Evolutionary conservation across 2,329 filamentous ascomycete species (phyloP).

Genomic region (Drechslerella dactyloides): DNA sequence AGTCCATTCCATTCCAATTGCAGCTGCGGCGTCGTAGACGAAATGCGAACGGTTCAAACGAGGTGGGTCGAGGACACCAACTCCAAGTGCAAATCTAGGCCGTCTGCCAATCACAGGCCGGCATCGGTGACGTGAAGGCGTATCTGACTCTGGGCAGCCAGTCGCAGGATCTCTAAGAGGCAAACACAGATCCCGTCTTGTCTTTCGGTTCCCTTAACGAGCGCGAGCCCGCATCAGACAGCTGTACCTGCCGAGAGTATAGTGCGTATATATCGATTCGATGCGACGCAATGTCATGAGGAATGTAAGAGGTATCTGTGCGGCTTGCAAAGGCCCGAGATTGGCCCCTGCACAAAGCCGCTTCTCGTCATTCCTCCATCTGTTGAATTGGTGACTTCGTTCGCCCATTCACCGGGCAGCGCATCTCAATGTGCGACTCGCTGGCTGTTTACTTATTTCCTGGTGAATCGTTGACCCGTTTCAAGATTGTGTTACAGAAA

Average conservation of each 20-base stretch:
- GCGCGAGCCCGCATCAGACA: conserved; percentile 35
- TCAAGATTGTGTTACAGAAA: conserved; percentile 50
- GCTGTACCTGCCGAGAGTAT: conserved; percentile 20
- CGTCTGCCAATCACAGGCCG: conserved; percentile 39
- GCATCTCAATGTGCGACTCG: neutral
- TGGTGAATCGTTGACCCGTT: conserved; percentile 35
- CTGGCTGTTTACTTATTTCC: conserved; percentile 16
- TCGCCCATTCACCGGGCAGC: neutral
- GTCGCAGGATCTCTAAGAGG: neutral
- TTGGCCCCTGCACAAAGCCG: conserved; percentile 47
- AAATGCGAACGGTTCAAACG: conserved; percentile 12
- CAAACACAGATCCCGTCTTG: conserved; percentile 45
- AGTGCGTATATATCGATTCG: conserved; percentile 1
- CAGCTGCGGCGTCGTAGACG: conserved; percentile 42
- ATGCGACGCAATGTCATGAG: conserved; percentile 10
- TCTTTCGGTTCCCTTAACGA: conserved; percentile 44
- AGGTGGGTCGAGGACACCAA: conserved; percentile 48
- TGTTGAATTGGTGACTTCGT: neutral
- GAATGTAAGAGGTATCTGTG: conserved; percentile 31
- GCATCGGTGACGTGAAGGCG: neutral
- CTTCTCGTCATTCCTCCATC: conserved; percentile 22
- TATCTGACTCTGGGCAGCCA: neutral
- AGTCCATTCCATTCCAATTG: conserved; percentile 4
- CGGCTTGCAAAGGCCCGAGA: conserved; percentile 22
- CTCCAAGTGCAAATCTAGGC: conserved; percentile 20